A percentile compares a stretch with the other conserved stretches of the same genome.
phyloP scores from a whole-genome alignment of 2,329 filamentous ascomycete species.

The Sporothrix luriei region DNA sequence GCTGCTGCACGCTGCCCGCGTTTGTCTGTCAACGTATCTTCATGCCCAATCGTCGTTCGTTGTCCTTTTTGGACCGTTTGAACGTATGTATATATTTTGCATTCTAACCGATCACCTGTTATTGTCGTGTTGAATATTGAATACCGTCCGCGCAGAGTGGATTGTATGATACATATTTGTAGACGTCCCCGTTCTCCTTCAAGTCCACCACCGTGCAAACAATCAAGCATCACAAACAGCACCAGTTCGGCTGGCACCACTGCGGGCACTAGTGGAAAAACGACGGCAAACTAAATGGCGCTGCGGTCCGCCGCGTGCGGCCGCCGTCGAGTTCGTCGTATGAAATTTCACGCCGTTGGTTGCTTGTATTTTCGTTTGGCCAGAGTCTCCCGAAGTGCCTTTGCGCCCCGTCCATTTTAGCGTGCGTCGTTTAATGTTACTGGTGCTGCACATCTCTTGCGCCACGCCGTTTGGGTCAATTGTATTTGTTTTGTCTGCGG shows the following conservation, averaged over 20 bases:
- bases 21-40: not conserved
- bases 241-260: not conserved
- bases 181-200: not conserved
- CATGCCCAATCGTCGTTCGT: constrained; percentile 17
- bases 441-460: not conserved
- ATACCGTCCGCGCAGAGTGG: no score
- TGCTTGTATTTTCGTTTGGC: no score
- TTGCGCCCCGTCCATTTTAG: not conserved
- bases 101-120: no score
- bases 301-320: no score
- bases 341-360: no score
- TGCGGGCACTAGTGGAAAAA: not conserved
- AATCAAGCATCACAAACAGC: no score
- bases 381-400: constrained; percentile 10
- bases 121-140: not conserved
- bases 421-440: not conserved
- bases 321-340: no score
- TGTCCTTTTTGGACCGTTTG: no score
- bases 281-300: no score
- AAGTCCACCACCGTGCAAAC: no score
- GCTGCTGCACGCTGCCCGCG: not conserved
- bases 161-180: no score
- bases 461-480: not conserved
- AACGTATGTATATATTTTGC: no score
- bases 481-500: not conserved